Conservation (phyloP, 2,329 filamentous ascomycete genomes). For the Lithohypha guttulata region DNA sequence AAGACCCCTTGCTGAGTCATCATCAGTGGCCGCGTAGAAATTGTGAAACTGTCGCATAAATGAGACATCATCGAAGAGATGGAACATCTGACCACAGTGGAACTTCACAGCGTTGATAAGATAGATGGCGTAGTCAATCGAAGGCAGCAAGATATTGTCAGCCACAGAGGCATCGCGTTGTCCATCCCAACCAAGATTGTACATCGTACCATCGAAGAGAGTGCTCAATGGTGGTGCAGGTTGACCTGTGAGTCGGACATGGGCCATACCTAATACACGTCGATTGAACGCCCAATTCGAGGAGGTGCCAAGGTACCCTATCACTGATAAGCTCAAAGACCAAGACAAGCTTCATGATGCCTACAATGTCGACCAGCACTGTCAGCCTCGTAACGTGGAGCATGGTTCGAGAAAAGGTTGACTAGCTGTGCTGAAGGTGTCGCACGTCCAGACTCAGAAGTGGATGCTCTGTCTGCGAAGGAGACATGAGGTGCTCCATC, state of each 20-base stretch:
- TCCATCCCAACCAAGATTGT: constrained; percentile 43
- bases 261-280: constrained; percentile 39
- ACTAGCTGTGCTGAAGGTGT: constrained; percentile 28
- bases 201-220: constrained; percentile 42
- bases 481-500: neutral
- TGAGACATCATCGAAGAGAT: constrained; percentile 43
- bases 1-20: constrained; percentile 25
- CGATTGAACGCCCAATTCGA: constrained; percentile 48
- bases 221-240: constrained; percentile 35
- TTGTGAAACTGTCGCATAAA: constrained; percentile 37
- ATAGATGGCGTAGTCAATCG: constrained; percentile 42
- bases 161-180: constrained; percentile 22
- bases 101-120: constrained; percentile 48
- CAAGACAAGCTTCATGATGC: neutral
- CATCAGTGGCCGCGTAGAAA: constrained; percentile 30
- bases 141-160: constrained; percentile 35
- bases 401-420: constrained; percentile 34
- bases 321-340: neutral
- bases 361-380: constrained; percentile 33
- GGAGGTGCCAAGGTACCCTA: constrained; percentile 42
- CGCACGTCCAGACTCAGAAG: constrained; percentile 14
- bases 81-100: constrained; percentile 44
- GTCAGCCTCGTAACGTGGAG: constrained; percentile 34
- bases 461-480: constrained; percentile 18
- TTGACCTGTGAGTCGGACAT: constrained; percentile 36